phyloP scores from a whole-genome alignment of 2,329 filamentous ascomycete genomes.

The Pseudopyricularia cyperi region DNA sequence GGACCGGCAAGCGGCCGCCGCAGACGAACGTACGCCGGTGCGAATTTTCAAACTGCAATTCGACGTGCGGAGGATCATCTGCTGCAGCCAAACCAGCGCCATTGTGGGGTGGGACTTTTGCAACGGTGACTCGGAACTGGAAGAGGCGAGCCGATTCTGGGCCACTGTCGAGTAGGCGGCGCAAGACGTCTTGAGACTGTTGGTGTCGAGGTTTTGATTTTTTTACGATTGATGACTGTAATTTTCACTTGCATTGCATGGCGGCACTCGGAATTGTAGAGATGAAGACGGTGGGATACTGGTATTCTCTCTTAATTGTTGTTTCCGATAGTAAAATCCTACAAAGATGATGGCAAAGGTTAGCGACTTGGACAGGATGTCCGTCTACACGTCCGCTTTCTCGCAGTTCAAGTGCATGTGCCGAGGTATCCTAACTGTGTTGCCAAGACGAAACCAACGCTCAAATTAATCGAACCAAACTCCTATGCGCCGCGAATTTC shows the following conservation, averaged over 20 bases:
- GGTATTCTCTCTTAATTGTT: too few species aligned
- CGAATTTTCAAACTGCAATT: slow-evolving; percentile 96
- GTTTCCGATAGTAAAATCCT: neutral
- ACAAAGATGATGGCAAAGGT: too few species aligned
- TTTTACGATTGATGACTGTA: neutral
- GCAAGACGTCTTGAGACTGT: neutral
- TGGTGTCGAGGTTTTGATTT: neutral
- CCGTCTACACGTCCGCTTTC: too few species aligned
- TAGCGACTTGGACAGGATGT: too few species aligned
- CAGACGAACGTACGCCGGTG: slow-evolving; percentile 32
- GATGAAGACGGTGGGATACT: neutral
- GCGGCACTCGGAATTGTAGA: neutral
- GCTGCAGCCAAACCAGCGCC: slow-evolving; percentile 78
- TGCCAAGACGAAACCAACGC: too few species aligned
- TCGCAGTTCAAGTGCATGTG: too few species aligned
- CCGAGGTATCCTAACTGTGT: too few species aligned
- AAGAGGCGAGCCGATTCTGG: slow-evolving; percentile 69
- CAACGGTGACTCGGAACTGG: slow-evolving; percentile 67
- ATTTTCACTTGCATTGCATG: neutral
- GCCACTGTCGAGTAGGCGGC: slow-evolving; percentile 37
- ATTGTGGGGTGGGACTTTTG: slow-evolving; percentile 99
- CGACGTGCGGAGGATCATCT: slow-evolving; percentile 83
- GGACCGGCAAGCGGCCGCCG: slow-evolving; percentile 6
- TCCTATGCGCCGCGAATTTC: too few species aligned
- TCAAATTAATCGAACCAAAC: too few species aligned